These are phyloP conservation scores for Colletotrichum noveboracense DNA, from an alignment of 2,329 filamentous ascomycete genomes.

Conservation along the genomic window DNA sequence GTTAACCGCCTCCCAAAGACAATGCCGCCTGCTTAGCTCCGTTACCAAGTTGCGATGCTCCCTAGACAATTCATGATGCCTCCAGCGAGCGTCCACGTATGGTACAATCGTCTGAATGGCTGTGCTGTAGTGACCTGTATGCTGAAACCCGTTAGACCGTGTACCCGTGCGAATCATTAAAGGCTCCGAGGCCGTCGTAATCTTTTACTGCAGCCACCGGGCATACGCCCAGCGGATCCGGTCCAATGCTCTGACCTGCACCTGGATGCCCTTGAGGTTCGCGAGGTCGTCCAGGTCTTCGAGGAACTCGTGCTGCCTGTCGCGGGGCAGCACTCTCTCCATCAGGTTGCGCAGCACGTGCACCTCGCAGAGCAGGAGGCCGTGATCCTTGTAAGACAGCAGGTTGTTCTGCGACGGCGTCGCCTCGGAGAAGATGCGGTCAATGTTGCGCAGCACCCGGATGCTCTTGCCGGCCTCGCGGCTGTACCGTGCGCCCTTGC, in stretches of 20 bases:
- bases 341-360: conserved; percentile 79
- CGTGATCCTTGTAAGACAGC: conserved; percentile 90
- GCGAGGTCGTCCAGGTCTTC: conserved; percentile 88
- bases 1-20: conserved; percentile 7
- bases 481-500: conserved; percentile 69
- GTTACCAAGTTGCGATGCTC: conserved; percentile 16
- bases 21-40: conserved; percentile 22
- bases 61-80: conserved; percentile 15
- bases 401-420: conserved; percentile 74
- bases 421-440: conserved; percentile 76
- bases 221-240: conserved; percentile 91
- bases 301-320: conserved; percentile 82
- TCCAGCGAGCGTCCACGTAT: conserved; percentile 7
- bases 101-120: conserved; percentile 5
- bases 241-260: conserved; percentile 80
- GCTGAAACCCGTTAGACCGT: conserved; percentile 15
- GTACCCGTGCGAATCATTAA: conserved; percentile 20
- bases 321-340: conserved; percentile 70
- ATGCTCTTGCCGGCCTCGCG: conserved; percentile 73
- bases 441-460: conserved; percentile 84
- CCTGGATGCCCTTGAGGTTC: conserved; percentile 79
- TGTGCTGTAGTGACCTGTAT: conserved; percentile 19
- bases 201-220: conserved; percentile 64
- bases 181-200: neutral
- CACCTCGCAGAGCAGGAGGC: conserved; percentile 86